Base-by-base conservation (phyloP, 805 yeast species). In the Danielia reshetovae region DNA sequence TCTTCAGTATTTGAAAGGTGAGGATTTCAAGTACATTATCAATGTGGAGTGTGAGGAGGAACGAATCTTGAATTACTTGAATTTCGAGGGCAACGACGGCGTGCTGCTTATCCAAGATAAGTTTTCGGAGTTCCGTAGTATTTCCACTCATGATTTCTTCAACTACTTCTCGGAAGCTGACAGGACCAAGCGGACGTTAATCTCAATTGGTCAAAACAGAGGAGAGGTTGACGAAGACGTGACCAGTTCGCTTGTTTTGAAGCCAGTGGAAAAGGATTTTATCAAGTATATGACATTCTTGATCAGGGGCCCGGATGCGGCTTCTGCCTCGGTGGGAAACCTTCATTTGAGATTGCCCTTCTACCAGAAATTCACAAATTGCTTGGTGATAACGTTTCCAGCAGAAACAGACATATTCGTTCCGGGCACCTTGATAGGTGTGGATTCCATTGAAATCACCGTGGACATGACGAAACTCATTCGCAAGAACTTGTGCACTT, bases 1-100 rank as follows among this genome's bases (percentile, higher is more conserved):
- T 5, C 24, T 46, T 16, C 36, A 37, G 8, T 43, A 29, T 19
- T 31, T 46, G 11, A 11, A 6, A 9, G 9, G 30, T 8, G 29
- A 35, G 15, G 16, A 33, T 21, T 33, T 32, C 28, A 27, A 34
- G 5, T 34, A 36, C 22, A 34, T 48, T 8, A 34, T 48, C 16
- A 33, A 43, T 21, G 36, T 48, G n/a, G 45, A 46, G 26, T 40
- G 49, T 15, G 52, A 48, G 11, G 47, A 38, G 26, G 25, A 29
- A 16, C 31, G 45, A 4, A 40, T 48, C 13, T 39, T 41, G 31
- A 35, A 24, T 16, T 43, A 45, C 24, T 16, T 43, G 24, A 31
- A 38, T 10, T 43, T 32, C 27, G 23, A 32, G 15, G 45, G 42
- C 15, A 38, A 34, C 12, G 36, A 37, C 9, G 48, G 46, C 10